phyloP scores from a whole-genome alignment of 495 filamentous ascomycete species.

The Penicillium crystallinum region DNA sequence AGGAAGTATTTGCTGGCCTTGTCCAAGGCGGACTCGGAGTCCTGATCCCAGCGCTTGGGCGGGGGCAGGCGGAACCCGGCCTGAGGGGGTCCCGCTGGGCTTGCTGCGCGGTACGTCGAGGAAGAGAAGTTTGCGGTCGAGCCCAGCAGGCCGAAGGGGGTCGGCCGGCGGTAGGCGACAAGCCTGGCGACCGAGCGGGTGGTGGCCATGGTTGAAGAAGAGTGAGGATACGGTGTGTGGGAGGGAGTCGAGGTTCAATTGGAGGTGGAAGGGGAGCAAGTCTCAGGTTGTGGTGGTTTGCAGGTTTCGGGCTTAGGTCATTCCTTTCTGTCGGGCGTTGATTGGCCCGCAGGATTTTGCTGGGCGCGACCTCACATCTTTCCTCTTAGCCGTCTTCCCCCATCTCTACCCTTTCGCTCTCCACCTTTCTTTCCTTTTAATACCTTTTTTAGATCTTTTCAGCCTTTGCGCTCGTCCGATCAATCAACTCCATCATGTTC shows the following conservation, averaged over 20 bases:
- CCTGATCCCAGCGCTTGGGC: conserved; percentile 65
- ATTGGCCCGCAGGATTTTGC: conserved; percentile 48
- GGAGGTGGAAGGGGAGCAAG: conserved; percentile 16
- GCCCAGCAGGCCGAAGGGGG: conserved; percentile 37
- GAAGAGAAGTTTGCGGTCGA: conserved; percentile 59
- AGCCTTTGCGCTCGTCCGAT: conserved; percentile 29
- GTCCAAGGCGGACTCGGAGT: conserved; percentile 65
- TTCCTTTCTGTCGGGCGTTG: conserved; percentile 38
- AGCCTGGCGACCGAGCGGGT: conserved; percentile 49
- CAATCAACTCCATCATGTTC: conserved; percentile 61
- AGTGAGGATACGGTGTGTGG: conserved; percentile 13
- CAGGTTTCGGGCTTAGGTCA: conserved; percentile 44
- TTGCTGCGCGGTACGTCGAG: conserved; percentile 56
- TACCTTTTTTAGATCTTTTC: conserved; percentile 17
- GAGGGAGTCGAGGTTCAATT: conserved; percentile 17
- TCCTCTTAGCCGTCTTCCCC: conserved; percentile 13
- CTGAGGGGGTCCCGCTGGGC: conserved; percentile 70
- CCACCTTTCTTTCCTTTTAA: conserved; percentile 18
- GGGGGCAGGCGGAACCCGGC: conserved; percentile 68
- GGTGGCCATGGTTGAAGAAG: conserved; percentile 44
- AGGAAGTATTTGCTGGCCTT: conserved; percentile 90
- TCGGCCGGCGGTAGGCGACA: conserved; percentile 42
- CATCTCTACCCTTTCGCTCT: conserved; percentile 11
- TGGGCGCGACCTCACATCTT: conserved; percentile 26
- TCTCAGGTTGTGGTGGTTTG: conserved; percentile 28